Conservation (phyloP, 73 alveolate genomes). For the Effrenium voratum region DNA sequence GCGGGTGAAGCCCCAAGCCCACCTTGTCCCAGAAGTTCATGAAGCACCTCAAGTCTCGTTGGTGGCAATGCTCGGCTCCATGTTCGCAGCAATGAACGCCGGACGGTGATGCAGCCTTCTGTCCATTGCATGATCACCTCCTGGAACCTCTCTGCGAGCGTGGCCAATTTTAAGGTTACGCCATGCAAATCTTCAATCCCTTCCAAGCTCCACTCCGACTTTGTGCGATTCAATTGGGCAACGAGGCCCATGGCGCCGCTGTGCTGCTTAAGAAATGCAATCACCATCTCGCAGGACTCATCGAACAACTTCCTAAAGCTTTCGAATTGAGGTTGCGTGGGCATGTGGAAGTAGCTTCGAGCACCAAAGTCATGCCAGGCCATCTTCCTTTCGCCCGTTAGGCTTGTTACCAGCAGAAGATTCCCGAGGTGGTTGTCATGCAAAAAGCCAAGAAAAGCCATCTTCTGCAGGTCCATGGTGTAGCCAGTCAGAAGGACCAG, state of each 20-base stretch:
- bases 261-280: not conserved
- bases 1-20: no score
- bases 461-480: constrained; percentile 27
- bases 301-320: not conserved
- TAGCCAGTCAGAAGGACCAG: constrained; percentile 29
- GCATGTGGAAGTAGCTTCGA: constrained; percentile 1
- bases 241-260: constrained; percentile 1
- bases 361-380: constrained; percentile 41
- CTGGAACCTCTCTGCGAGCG: constrained; percentile 24
- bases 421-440: constrained; percentile 9
- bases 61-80: constrained; percentile 26
- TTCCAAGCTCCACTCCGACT: constrained; percentile 25
- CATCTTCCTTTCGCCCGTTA: not conserved
- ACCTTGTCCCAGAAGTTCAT: not conserved
- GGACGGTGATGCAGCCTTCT: constrained; percentile 20
- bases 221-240: not conserved
- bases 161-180: not conserved
- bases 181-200: not conserved
- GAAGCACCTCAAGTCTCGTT: not conserved
- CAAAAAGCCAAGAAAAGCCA: not conserved
- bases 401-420: not conserved
- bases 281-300: not conserved
- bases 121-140: constrained; percentile 25
- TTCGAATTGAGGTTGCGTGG: not conserved
- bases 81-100: constrained; percentile 5